Evolutionary conservation across 1,284 basidiomycete genomes (phyloP), one percentile per base, ranked within the genome.

Genomic region (Gymnopus androsaceus): DNA sequence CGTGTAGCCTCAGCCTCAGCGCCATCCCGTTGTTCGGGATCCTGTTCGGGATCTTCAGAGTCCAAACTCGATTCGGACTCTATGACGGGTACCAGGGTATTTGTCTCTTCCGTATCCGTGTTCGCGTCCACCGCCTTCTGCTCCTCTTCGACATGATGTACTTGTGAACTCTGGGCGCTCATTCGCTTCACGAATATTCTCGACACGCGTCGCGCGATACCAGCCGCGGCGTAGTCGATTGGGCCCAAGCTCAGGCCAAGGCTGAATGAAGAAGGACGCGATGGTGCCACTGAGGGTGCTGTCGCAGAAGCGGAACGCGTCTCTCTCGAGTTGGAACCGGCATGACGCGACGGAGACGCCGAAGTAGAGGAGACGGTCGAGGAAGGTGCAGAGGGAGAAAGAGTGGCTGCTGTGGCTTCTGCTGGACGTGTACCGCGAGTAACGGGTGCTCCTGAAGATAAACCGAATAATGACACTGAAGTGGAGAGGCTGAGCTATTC

Each of bases 201-300:
- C 30, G 51, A 53, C 15, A 53, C 42, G n/a, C 49, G 50, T 3
- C 55, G 44, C 19, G 55, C 55, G 42, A 57, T 47, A 1, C 42
- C 50, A 23, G 55, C 49, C 5, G 42, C 50, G 8, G 55, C 55
- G 19, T 57, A 57, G 15, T 57, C 55, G 25, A 52, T 40, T 11
- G 36, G 50, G 7, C 48, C 44, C 6, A 46, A 12, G 14, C 27
- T 31, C 2, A 54, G 19, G 6, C 38, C 47, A 15, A 49, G 40
- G 19, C 54, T 50, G 28, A 41, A 42, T 11, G 46, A 41, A 15
- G 45, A 49, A 1, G 45, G 36, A 34, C 28, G 27, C 3, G 33
- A 25, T 14, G 33, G 41, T 9, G 34, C 19, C 31, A 50, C 21
- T 17, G 36, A n/a, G 17, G 1, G 17, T 38, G 48, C 5, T 6